A percentile compares a stretch with the other conserved stretches of the same genome.
These are phyloP conservation scores for Agroathelia rolfsii DNA, from an alignment of 1,284 basidiomycete genomes.

Conservation along the genomic window DNA sequence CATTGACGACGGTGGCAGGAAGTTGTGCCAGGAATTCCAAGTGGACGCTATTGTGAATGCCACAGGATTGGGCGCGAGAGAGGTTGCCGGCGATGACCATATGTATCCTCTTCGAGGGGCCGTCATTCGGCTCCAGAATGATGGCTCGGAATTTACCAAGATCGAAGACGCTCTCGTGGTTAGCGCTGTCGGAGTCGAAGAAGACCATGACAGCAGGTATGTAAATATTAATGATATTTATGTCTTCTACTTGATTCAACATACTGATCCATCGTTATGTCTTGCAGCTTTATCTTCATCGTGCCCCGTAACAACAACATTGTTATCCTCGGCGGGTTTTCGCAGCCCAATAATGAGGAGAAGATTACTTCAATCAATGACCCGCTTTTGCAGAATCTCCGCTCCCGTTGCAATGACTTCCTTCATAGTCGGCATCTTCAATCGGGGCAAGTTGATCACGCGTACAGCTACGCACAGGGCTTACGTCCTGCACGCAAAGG, in stretches of 20 bases:
- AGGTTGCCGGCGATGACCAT: slow-evolving; percentile 22
- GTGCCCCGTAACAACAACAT: slow-evolving; percentile 24
- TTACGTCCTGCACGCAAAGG: slow-evolving; percentile 22
- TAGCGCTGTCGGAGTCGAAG: slow-evolving; percentile 17
- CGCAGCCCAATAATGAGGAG: slow-evolving; percentile 18
- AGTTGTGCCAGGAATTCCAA: slow-evolving; percentile 20
- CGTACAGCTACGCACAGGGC: slow-evolving; percentile 23
- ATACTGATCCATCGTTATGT: too few species aligned
- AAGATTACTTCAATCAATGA: slow-evolving; percentile 24
- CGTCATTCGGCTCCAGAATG: slow-evolving; percentile 27
- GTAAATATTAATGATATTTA: too few species aligned
- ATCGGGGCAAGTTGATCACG: slow-evolving; percentile 21
- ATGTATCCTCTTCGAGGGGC: slow-evolving; percentile 29
- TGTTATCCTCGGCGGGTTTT: slow-evolving; percentile 22
- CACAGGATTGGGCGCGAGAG: slow-evolving; percentile 22
- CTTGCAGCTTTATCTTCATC: slow-evolving; percentile 28
- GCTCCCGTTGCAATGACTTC: slow-evolving; percentile 23
- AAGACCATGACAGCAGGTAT: slow-evolving; percentile 18
- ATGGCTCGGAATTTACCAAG: slow-evolving; percentile 25
- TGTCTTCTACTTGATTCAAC: too few species aligned
- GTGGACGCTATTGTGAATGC: slow-evolving; percentile 26
- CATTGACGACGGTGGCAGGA: slow-evolving; percentile 22
- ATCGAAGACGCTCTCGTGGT: slow-evolving; percentile 24
- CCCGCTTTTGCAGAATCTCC: slow-evolving; percentile 25
- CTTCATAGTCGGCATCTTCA: slow-evolving; percentile 23